A percentile compares a stretch with the other conserved stretches of the same genome.
Evolutionary conservation across 2,329 filamentous ascomycete species (phyloP).

Genomic region (Stachybotrys chartarum): DNA sequence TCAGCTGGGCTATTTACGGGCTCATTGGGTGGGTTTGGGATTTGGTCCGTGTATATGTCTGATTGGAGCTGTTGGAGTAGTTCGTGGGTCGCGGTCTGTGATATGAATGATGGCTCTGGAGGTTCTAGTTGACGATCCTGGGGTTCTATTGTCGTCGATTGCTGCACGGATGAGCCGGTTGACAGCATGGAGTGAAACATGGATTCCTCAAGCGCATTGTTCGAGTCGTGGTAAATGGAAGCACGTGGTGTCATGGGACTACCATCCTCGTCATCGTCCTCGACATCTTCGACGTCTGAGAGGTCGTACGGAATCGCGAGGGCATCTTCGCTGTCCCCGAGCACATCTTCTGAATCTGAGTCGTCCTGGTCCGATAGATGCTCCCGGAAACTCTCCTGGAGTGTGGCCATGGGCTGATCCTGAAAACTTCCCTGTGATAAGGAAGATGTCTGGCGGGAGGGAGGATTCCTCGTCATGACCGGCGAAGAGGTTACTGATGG

Average conservation of each 20-base stretch:
- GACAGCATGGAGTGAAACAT: slow-evolving; percentile 20
- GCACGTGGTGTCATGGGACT: slow-evolving; percentile 47
- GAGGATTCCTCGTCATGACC: slow-evolving; percentile 29
- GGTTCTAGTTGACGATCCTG: slow-evolving; percentile 5
- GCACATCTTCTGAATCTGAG: slow-evolving; percentile 15
- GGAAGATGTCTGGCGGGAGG: slow-evolving; percentile 21
- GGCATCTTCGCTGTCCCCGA: slow-evolving; percentile 47
- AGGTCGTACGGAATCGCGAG: slow-evolving; percentile 50
- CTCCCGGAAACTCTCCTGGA: slow-evolving; percentile 16
- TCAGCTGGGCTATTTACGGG: not conserved
- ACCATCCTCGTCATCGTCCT: slow-evolving; percentile 26
- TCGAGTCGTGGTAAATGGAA: slow-evolving; percentile 34
- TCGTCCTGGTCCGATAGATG: slow-evolving; percentile 13
- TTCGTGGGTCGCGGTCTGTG: not conserved
- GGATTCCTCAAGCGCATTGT: slow-evolving; percentile 16
- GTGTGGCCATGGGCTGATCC: slow-evolving; percentile 14
- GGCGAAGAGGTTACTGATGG: slow-evolving; percentile 44
- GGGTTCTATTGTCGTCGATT: slow-evolving; percentile 10
- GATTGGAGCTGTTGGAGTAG: not conserved
- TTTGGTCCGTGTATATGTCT: not conserved
- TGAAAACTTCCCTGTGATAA: slow-evolving; percentile 19
- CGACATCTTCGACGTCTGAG: slow-evolving; percentile 18
- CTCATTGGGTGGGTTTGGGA: not conserved
- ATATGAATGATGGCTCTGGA: not conserved
- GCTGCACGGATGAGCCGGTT: slow-evolving; percentile 7